A percentile compares a stretch with the other conserved stretches of the same genome.
Conservation (phyloP, 768 basidiomycete species). For the Boletus speciosus region DNA sequence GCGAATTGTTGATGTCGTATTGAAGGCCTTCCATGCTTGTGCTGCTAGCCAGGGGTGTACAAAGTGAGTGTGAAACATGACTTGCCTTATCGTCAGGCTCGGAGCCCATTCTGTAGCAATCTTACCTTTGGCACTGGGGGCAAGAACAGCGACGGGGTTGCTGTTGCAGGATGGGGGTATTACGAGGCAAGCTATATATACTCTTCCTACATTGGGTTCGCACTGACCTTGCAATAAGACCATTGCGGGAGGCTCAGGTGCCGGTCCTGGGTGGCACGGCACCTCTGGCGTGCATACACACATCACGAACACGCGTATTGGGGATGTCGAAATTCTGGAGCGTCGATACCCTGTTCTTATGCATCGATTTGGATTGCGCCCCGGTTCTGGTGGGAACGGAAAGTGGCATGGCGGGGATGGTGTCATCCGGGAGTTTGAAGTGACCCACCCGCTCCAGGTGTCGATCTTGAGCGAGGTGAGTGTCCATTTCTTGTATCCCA, state of each 20-base stretch:
- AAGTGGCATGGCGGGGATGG: slow-evolving; percentile 81
- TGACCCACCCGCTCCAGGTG: slow-evolving; percentile 78
- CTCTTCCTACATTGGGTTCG: background rate
- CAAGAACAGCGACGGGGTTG: slow-evolving; percentile 76
- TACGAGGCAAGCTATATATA: slow-evolving; percentile 53
- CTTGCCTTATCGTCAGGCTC: rapidly evolving
- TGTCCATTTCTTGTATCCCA: background rate
- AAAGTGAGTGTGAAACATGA: slow-evolving; percentile 51
- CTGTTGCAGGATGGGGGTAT: slow-evolving; percentile 84
- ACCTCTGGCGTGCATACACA: slow-evolving; percentile 93
- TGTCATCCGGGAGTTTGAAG: slow-evolving; percentile 78
- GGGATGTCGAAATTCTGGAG: slow-evolving; percentile 92
- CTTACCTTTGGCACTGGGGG: slow-evolving; percentile 87
- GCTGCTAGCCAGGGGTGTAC: slow-evolving; percentile 94
- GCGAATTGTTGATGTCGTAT: slow-evolving; percentile 90
- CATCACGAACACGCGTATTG: slow-evolving; percentile 90
- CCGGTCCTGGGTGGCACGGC: slow-evolving; percentile 86
- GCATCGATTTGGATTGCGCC: slow-evolving; percentile 75
- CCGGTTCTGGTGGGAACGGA: slow-evolving; percentile 67
- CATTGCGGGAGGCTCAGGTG: slow-evolving; percentile 91
- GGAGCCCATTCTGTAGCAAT: slow-evolving; percentile 49
- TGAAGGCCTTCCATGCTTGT: slow-evolving; percentile 88
- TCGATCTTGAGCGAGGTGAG: slow-evolving; percentile 83
- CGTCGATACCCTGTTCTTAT: slow-evolving; percentile 90
- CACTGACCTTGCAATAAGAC: slow-evolving; percentile 43